Percentiles rank a stretch among this genome's conserved stretches.
phyloP scores from a whole-genome alignment of 192 early-diverging fungal species.

The Gigaspora rosea region DNA sequence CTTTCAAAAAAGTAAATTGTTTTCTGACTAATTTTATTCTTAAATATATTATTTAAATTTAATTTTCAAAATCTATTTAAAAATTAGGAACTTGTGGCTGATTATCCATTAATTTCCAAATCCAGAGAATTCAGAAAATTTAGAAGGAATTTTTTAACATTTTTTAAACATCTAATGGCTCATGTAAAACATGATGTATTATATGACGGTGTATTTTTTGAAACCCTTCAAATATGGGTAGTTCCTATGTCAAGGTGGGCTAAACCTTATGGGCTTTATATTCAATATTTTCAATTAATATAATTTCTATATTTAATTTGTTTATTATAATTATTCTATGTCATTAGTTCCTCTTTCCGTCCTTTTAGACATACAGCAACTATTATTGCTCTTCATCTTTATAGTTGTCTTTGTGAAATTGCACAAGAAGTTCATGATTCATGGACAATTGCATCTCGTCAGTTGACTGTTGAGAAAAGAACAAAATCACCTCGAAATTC shows the following conservation, averaged over 20 bases:
- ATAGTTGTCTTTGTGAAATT: conserved; percentile 68
- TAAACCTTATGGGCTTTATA: background rate
- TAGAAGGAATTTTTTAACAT: conserved; percentile 66
- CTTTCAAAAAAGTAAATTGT: conserved; percentile 57
- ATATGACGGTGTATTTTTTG: conserved; percentile 63
- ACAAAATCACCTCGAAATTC: background rate
- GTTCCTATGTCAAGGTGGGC: conserved; percentile 62
- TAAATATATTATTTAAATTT: background rate
- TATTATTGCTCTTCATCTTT: conserved; percentile 63
- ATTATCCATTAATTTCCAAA: conserved; percentile 82
- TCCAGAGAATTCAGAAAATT: conserved; percentile 66
- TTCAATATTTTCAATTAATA: background rate
- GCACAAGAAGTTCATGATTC: conserved; percentile 61
- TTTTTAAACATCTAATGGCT: conserved; percentile 59
- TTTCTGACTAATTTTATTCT: background rate
- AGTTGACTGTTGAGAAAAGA: conserved; percentile 62
- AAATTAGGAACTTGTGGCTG: conserved; percentile 45
- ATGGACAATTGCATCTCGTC: conserved; percentile 65
- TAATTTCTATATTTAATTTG: background rate
- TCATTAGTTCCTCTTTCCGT: conserved; percentile 71
- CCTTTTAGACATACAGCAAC: conserved; percentile 93
- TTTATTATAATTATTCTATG: background rate
- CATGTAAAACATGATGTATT: conserved; percentile 62
- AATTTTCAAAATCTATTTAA: background rate
- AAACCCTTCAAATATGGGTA: conserved; percentile 65